Evolutionary conservation across 495 filamentous ascomycete genomes (phyloP).

Genomic region (Jackrogersella minutella): DNA sequence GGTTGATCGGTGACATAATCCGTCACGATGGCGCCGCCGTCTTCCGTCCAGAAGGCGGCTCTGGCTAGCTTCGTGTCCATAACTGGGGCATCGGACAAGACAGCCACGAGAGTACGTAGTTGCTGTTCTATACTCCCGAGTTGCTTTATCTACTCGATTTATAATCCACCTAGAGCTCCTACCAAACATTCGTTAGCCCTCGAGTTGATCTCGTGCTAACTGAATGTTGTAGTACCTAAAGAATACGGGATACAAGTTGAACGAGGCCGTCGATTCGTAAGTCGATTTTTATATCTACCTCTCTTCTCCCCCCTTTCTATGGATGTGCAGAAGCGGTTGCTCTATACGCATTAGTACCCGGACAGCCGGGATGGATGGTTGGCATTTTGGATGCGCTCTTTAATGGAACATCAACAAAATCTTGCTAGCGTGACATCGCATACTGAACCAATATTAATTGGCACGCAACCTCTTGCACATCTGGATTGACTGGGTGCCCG

Average conservation of each 20-base stretch:
- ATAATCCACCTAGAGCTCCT: slow-evolving; percentile 1
- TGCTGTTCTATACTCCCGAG: slow-evolving; percentile 2
- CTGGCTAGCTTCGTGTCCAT: slow-evolving; percentile 61
- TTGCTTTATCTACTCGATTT: not conserved
- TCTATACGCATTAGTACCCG: not conserved
- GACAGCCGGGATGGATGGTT: not conserved
- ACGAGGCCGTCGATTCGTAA: slow-evolving; percentile 62
- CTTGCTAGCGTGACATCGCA: not conserved
- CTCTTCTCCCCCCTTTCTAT: slow-evolving; percentile 14
- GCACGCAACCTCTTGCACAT: not conserved
- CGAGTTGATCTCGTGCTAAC: slow-evolving; percentile 29
- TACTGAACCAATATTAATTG: not conserved
- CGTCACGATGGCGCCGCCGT: slow-evolving; percentile 54
- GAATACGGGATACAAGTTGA: slow-evolving; percentile 54
- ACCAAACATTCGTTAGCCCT: not conserved
- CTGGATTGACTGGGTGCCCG: not conserved
- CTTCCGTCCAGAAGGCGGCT: slow-evolving; percentile 58
- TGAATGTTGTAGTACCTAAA: slow-evolving; percentile 47
- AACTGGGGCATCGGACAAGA: slow-evolving; percentile 61
- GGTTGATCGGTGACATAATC: not conserved
- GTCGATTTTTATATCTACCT: slow-evolving; percentile 38
- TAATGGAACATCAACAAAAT: not conserved
- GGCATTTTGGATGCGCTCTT: not conserved
- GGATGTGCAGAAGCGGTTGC: not conserved
- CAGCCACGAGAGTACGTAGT: slow-evolving; percentile 58